phyloP scores from a whole-genome alignment of 2,329 filamentous ascomycete species.

The Verticillium longisporum region DNA sequence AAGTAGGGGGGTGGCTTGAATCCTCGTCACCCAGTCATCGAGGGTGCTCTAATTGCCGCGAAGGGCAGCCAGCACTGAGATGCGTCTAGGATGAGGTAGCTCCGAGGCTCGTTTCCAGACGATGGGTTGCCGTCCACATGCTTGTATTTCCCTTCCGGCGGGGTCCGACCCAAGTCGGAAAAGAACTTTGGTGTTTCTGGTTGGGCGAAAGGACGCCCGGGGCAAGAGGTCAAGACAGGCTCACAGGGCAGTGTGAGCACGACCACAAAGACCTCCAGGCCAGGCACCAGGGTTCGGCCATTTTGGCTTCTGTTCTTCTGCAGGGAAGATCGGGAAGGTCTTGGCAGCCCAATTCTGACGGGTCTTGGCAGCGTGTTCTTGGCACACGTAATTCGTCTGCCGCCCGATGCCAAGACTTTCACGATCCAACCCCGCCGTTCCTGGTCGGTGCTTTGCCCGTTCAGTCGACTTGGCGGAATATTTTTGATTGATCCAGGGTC shows the following conservation, averaged over 20 bases:
- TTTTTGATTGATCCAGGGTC: not conserved
- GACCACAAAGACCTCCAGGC: not conserved
- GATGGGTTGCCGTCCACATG: not conserved
- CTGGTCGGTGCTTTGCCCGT: not conserved
- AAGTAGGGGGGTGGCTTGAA: too few species aligned
- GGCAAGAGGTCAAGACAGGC: not conserved
- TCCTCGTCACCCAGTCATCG: too few species aligned
- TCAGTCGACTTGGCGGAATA: not conserved
- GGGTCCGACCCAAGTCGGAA: not conserved
- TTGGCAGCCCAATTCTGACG: not conserved
- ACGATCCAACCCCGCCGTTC: slow-evolving; percentile 1
- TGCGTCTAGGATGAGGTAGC: not conserved
- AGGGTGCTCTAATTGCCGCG: not conserved
- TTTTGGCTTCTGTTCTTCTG: not conserved
- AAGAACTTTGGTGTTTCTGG: not conserved
- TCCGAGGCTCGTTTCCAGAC: not conserved
- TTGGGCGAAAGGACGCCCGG: not conserved
- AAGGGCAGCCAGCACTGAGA: not conserved
- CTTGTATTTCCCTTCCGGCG: not conserved
- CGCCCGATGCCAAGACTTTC: slow-evolving; percentile 1
- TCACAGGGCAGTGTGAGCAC: not conserved
- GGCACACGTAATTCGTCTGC: slow-evolving; percentile 3
- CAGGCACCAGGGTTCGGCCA: not conserved
- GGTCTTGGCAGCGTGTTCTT: not conserved
- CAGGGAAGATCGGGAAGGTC: slow-evolving; percentile 3